Evolutionary conservation across 139 green algal species (phyloP), one percentile per base, ranked within the genome.

Genomic region (Micractinium sp.): DNA sequence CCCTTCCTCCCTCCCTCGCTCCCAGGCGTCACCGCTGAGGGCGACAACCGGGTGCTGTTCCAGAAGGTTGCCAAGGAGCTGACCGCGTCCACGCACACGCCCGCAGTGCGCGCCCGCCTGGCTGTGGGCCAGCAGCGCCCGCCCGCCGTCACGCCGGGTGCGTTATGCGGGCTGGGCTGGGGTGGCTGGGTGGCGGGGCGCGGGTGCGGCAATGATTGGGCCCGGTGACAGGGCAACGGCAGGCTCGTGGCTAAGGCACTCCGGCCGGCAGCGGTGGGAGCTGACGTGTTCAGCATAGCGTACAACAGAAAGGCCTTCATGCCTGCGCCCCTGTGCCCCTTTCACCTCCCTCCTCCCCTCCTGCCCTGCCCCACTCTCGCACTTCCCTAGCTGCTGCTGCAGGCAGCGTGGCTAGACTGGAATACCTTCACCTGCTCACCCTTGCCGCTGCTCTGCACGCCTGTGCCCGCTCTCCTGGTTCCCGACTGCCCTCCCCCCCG

Each of bases 11-110:
- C n/a, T 3, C 47, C 80, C 14, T 53, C 12, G 29, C 53, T 53
- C 2, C 29, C 82, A 87, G 82, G 95, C 87, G 98, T 99, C 93
- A 98, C 97, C 9, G 97, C 97, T 3, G 97, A 99, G 94, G 97
- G 97, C 2, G 97, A 99, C 93, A 99, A 98, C 96, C 93, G 95
- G 29, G 95, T 97, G 66, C 90, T 97, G 3, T 96, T 97, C 94
- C 95, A 97, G 79, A 96, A 97, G 91, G 94, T 95, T 33, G 92
- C 92, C 71, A 95, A 95, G 89, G 93, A 95, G 90, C 90, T 93
- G 60, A 89, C 92, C 1, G 88, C 88, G 0, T 75, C 80, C 13
- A 35, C 66, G 29, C 85, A 90, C 66, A 73, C 79, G 71, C 81
- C 75, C 12, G 86, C 53, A 7, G 78, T 92, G 35, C 39, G 85